phyloP scores from a whole-genome alignment of 257 asterid genomes.

The Capsicum chinense region DNA sequence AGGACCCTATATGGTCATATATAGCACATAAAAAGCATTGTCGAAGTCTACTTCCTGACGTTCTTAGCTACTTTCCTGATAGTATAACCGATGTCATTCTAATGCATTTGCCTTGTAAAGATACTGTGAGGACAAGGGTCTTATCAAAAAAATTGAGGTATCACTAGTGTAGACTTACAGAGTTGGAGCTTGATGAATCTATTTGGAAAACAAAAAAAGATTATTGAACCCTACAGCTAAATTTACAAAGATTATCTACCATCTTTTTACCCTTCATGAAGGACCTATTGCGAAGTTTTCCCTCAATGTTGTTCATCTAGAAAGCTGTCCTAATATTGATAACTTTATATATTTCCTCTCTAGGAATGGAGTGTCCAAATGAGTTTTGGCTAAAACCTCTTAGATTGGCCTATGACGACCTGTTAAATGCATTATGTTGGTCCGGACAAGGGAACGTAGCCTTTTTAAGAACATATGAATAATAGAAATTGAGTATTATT shows the following conservation, averaged over 20 bases:
- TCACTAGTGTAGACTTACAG: constrained; percentile 4
- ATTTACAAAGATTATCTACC: constrained; percentile 4
- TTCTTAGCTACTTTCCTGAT: neutral
- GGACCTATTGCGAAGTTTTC: constrained; percentile 12
- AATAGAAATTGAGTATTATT: too few relatives aligned
- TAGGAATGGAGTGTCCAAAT: neutral
- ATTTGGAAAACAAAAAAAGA: neutral
- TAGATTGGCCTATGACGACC: too few relatives aligned
- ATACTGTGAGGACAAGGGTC: neutral
- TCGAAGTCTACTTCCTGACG: neutral
- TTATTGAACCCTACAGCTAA: neutral
- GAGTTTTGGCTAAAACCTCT: too few relatives aligned
- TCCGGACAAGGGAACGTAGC: too few relatives aligned
- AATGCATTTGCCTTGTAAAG: neutral
- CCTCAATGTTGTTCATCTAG: neutral
- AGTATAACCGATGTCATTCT: neutral
- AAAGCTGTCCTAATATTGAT: neutral
- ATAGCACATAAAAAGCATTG: neutral
- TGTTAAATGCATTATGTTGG: too few relatives aligned
- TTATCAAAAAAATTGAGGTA: neutral
- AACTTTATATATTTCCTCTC: constrained; percentile 9
- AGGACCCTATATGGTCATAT: too few relatives aligned
- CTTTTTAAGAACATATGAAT: too few relatives aligned
- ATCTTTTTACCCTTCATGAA: constrained; percentile 8
- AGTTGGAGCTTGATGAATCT: neutral